These are phyloP conservation scores for Saksenaea vasiformis DNA, from an alignment of 371 early-diverging fungal species.

Conservation along the genomic window DNA sequence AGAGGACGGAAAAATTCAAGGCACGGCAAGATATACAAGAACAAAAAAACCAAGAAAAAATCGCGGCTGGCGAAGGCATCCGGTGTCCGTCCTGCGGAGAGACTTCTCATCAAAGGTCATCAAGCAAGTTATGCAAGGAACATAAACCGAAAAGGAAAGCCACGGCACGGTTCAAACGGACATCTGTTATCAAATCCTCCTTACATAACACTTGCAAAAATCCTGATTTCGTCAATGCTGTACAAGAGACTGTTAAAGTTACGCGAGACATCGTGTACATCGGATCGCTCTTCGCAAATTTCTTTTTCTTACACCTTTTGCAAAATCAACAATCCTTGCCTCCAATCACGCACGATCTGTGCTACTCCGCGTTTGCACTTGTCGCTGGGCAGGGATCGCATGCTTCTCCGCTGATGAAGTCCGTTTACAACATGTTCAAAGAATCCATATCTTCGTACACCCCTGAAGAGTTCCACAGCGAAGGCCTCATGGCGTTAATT, in stretches of 20 bases:
- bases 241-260: no score
- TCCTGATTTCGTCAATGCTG: no score
- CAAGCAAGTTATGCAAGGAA: background rate
- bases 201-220: background rate
- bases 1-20: background rate
- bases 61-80: no score
- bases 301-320: background rate
- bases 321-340: no score
- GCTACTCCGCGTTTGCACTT: background rate
- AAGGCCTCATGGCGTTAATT: no score
- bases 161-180: background rate
- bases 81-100: no score
- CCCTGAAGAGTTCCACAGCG: background rate
- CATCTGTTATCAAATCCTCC: background rate
- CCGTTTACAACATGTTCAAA: background rate
- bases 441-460: background rate
- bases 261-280: no score
- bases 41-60: no score
- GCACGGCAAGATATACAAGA: background rate
- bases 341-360: background rate
- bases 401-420: background rate
- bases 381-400: background rate
- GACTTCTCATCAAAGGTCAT: background rate
- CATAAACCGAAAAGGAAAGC: background rate
- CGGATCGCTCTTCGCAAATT: background rate